phyloP scores from a whole-genome alignment of 257 asterid species.

The Cordia subcordata region DNA sequence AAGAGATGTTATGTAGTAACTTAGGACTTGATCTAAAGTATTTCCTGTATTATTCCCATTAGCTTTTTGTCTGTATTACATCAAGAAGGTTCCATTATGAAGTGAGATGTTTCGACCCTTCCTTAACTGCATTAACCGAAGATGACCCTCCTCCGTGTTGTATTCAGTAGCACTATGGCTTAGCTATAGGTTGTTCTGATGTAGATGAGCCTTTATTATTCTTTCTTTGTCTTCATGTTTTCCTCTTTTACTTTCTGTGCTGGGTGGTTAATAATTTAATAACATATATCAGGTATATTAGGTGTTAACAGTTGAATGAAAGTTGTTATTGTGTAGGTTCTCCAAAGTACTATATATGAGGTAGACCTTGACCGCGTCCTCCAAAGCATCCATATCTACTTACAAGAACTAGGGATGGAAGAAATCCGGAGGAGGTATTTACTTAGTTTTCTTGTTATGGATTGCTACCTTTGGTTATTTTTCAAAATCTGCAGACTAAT shows the following conservation, averaged over 20 bases:
- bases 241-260: no score
- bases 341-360: conserved; percentile 87
- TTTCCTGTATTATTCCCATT: no score
- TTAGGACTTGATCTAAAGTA: not conserved
- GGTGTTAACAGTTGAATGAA: not conserved
- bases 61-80: no score
- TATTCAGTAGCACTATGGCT: no score
- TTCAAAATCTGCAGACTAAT: not conserved
- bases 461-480: conserved; percentile 1
- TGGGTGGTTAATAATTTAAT: not conserved
- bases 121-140: no score
- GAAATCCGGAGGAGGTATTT: conserved; percentile 88
- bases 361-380: conserved; percentile 96
- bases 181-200: no score
- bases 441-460: not conserved
- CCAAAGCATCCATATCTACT: conserved; percentile 91
- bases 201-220: no score
- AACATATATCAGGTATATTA: not conserved
- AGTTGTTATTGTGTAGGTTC: conserved; percentile 52
- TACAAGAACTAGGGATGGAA: conserved; percentile 97
- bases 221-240: no score
- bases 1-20: not conserved
- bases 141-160: no score
- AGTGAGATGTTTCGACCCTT: no score
- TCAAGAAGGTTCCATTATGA: no score